Conservation (phyloP, 345 rosid species). For the Raphanus sativus region DNA sequence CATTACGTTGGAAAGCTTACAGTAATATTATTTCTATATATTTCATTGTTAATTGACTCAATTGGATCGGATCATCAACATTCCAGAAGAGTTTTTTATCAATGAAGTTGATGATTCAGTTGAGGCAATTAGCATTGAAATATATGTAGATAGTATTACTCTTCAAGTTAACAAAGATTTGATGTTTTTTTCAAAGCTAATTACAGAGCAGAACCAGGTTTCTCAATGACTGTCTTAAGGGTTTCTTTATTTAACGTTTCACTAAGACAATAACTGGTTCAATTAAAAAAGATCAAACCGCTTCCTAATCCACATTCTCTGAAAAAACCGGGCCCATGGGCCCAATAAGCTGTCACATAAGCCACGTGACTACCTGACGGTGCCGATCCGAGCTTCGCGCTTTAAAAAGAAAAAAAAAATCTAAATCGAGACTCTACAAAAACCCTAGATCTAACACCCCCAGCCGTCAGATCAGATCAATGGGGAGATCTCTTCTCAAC, state of each 20-base stretch:
- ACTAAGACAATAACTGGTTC: not conserved
- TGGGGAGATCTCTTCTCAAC: conserved; percentile 30
- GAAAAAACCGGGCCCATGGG: not conserved
- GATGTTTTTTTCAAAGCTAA: too few relatives aligned
- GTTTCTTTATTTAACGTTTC: not conserved
- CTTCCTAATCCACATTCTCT: not conserved
- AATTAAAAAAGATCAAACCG: not conserved
- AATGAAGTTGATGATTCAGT: too few relatives aligned
- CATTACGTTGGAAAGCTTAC: too few relatives aligned
- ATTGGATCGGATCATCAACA: too few relatives aligned
- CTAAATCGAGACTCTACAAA: conserved; percentile 2
- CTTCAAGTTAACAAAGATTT: too few relatives aligned
- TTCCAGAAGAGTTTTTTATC: too few relatives aligned
- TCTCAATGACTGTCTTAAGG: not conserved
- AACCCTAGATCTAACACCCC: conserved; percentile 34
- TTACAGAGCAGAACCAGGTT: too few relatives aligned
- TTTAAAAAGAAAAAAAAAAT: not conserved
- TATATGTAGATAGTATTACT: too few relatives aligned
- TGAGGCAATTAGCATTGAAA: too few relatives aligned
- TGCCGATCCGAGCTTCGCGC: conserved; percentile 47
- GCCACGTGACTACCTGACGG: conserved; percentile 39
- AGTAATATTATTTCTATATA: too few relatives aligned
- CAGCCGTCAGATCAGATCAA: conserved; percentile 44
- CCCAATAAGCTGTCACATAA: not conserved
- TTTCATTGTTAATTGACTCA: too few relatives aligned